Evolutionary conservation across 768 basidiomycete species (phyloP), one percentile per base, ranked within the genome.

Genomic region (Favolaschia claudopus): DNA sequence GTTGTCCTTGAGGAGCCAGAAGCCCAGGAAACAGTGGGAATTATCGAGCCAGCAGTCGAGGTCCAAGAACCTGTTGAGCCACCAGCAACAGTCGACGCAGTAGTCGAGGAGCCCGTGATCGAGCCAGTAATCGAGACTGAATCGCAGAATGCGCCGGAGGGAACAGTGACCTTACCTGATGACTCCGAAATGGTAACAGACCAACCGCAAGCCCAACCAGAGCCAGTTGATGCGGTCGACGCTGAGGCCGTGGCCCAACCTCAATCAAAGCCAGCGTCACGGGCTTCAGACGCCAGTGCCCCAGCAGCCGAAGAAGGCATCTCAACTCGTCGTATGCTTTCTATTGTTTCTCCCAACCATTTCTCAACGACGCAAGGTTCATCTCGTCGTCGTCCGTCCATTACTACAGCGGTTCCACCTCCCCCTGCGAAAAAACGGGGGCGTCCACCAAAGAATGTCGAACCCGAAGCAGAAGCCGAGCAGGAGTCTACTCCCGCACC

Each of bases 351-450:
- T 53, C 43, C 53, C 20, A 66, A 15, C 36, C 20, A 22, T 28
- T 24, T 34, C 20, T 25, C 29, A 33, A 50, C n/a, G n/a, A n/a
- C n/a, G n/a, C n/a, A 42, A 79, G 81, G 79, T 32, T 79, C 80
- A 7, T 71, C 76, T 33, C 76, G 79, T 29, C 76, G 74, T 43
- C 75, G 78, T 25, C 77, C 76, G 48, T 72, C 77, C 15, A 73
- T 76, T 22, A 67, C 72, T 36, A 10, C 39, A 12, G 71, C 75
- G 32, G 63, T 72, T 17, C 62, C 69, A 2, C 70, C 73, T 44
- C 72, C 70, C 10, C 62, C 69, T 17, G 69, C 32, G 69, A 72
- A 40, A 71, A 74, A 57, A 61, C 68, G 46, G 68, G 69, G 28
- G 25, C 70, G 12, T 64, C 69, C 48, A 53, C 65, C 62, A 52